Percentiles rank a stretch among this genome's conserved stretches.
Conservation (phyloP, 2,329 filamentous ascomycete genomes). For the Diaporthe humulicola region DNA sequence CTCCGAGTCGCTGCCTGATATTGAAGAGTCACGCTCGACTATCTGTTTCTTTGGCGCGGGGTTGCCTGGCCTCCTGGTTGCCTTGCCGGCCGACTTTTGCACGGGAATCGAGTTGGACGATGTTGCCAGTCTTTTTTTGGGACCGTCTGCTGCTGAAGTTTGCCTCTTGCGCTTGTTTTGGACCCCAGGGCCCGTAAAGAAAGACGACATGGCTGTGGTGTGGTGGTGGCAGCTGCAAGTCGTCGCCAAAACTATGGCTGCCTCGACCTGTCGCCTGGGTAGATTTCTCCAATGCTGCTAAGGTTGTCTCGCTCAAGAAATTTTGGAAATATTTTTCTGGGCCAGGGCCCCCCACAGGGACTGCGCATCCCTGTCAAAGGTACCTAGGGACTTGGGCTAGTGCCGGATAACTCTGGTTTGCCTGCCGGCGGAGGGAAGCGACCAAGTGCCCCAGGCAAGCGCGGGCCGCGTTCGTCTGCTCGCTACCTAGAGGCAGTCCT, state of each 20-base stretch:
- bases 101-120: constrained; percentile 55
- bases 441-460: constrained; percentile 14
- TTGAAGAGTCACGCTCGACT: constrained; percentile 77
- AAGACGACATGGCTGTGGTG: constrained; percentile 82
- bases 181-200: constrained; percentile 90
- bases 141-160: constrained; percentile 61
- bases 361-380: constrained; percentile 1
- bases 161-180: constrained; percentile 91
- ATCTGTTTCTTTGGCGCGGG: constrained; percentile 54
- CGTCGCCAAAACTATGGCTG: constrained; percentile 42
- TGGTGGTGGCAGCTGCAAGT: constrained; percentile 40
- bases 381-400: constrained; percentile 6
- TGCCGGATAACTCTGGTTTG: neutral
- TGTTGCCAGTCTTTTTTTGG: constrained; percentile 71
- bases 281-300: constrained; percentile 29
- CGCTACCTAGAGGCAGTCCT: constrained; percentile 30
- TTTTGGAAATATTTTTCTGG: constrained; percentile 32
- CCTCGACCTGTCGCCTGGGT: constrained; percentile 38
- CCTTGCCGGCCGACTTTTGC: constrained; percentile 53
- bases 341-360: constrained; percentile 4
- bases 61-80: constrained; percentile 45
- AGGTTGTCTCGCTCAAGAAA: constrained; percentile 37
- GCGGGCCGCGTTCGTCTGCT: constrained; percentile 38
- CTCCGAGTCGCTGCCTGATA: constrained; percentile 85
- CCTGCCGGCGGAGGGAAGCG: neutral